These are phyloP conservation scores for Pestalotiopsis sp. DNA, from an alignment of 2,329 filamentous ascomycete species.

Conservation along the genomic window DNA sequence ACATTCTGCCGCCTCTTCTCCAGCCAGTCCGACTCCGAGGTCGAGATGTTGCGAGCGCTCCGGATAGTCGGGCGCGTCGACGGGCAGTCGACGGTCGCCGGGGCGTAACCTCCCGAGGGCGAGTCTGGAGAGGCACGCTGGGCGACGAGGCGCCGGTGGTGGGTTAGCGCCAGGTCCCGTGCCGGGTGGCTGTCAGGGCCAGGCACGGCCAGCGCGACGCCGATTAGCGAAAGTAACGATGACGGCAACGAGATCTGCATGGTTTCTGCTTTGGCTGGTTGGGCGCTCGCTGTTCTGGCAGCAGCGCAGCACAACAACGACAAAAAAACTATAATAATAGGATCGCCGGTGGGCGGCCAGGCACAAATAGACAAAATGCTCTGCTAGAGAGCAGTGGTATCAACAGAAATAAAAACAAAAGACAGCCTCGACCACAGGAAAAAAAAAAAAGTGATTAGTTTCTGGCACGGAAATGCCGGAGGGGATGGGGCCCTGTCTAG, in stretches of 20 bases:
- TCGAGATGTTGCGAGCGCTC: constrained; percentile 62
- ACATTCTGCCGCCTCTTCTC: constrained; percentile 72
- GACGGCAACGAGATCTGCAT: constrained; percentile 27
- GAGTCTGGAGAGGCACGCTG: constrained; percentile 41
- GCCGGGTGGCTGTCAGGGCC: constrained; percentile 17
- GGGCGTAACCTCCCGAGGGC: constrained; percentile 67
- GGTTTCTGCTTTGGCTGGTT: background rate
- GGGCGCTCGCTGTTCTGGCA: background rate
- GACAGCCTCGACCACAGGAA: too few relatives aligned
- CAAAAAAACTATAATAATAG: background rate
- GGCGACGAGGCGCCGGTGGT: constrained; percentile 8
- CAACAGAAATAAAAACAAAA: too few relatives aligned
- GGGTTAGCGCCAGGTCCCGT: background rate
- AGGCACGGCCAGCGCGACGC: constrained; percentile 27
- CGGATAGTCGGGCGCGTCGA: constrained; percentile 70
- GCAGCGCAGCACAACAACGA: background rate
- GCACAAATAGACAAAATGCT: background rate
- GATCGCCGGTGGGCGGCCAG: background rate
- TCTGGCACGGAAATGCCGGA: background rate
- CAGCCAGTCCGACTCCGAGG: constrained; percentile 76
- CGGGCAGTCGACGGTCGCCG: constrained; percentile 70
- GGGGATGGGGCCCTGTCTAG: background rate
- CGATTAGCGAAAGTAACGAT: constrained; percentile 24
- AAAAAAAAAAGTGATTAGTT: background rate
- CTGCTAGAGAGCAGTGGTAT: too few relatives aligned